phyloP scores from a whole-genome alignment of 2,329 filamentous ascomycete genomes.

The Chalara sp. region DNA sequence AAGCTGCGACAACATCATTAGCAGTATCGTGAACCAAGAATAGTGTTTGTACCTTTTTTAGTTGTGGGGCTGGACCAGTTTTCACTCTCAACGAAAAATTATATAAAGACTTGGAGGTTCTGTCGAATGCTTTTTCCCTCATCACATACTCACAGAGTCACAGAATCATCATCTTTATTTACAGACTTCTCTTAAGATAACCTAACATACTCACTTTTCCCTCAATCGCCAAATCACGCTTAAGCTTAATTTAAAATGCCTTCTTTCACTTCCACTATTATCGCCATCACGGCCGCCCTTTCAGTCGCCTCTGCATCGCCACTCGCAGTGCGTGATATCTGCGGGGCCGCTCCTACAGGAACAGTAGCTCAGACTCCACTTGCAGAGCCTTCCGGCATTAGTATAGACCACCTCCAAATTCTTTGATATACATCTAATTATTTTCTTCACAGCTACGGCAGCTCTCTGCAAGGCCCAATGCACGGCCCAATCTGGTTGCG shows the following conservation, averaged over 20 bases:
- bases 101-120: background rate
- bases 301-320: conserved; percentile 3
- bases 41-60: background rate
- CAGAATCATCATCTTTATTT: background rate
- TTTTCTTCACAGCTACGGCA: background rate
- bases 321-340: conserved; percentile 1
- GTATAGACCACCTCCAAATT: background rate
- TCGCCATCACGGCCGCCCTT: background rate
- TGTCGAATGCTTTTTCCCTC: background rate
- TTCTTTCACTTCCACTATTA: background rate
- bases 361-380: background rate
- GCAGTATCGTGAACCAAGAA: background rate
- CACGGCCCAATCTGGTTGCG: conserved; percentile 1
- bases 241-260: conserved; percentile 1
- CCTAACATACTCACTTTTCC: background rate
- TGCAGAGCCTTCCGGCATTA: background rate
- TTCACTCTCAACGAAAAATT: background rate
- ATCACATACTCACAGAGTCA: background rate
- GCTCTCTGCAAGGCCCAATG: conserved; percentile 3
- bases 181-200: background rate
- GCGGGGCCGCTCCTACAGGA: conserved; percentile 1
- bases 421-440: background rate
- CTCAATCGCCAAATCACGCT: background rate
- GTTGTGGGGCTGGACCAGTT: background rate
- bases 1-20: background rate